Evolutionary conservation across 2,329 filamentous ascomycete species (phyloP).

Genomic region (Pseudogymnoascus verrucosus): DNA sequence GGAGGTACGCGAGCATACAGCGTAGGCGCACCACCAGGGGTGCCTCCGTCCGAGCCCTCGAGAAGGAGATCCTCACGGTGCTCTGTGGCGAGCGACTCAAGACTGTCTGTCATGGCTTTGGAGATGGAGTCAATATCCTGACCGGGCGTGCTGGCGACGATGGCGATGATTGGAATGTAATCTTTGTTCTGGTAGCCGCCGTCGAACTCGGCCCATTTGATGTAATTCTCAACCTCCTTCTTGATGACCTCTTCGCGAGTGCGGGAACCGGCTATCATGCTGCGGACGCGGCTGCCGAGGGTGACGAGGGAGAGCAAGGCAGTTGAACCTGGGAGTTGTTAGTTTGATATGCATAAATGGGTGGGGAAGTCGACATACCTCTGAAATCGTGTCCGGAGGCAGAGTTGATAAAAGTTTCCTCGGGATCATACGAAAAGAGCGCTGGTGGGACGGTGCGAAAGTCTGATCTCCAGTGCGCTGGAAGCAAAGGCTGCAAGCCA

Average conservation of each 20-base stretch:
- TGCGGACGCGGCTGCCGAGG: slow-evolving; percentile 22
- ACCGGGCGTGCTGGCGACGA: slow-evolving; percentile 16
- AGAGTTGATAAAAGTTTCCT: slow-evolving; percentile 23
- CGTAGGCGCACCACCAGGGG: slow-evolving; percentile 17
- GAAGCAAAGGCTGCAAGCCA: slow-evolving; percentile 25
- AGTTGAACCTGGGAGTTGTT: slow-evolving; percentile 17
- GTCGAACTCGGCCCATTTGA: slow-evolving; percentile 29
- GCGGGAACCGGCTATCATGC: slow-evolving; percentile 12
- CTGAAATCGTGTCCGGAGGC: slow-evolving; percentile 17
- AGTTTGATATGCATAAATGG: slow-evolving; percentile 11
- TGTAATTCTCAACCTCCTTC: slow-evolving; percentile 24
- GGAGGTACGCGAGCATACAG: slow-evolving; percentile 22
- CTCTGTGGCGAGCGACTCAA: slow-evolving; percentile 22
- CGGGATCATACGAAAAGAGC: slow-evolving; percentile 21
- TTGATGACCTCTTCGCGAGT: slow-evolving; percentile 23
- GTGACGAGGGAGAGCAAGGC: slow-evolving; percentile 23
- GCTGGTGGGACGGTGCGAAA: slow-evolving; percentile 25
- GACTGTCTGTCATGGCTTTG: slow-evolving; percentile 20
- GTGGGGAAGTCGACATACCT: slow-evolving; percentile 18
- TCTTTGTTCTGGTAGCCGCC: slow-evolving; percentile 23
- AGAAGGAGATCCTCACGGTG: slow-evolving; percentile 21
- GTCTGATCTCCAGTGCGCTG: slow-evolving; percentile 22
- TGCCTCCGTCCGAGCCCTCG: background rate
- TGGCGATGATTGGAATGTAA: slow-evolving; percentile 24
- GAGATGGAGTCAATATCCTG: slow-evolving; percentile 18